phyloP scores from a whole-genome alignment of 2,329 filamentous ascomycete genomes.

The Diaporthe batatas region DNA sequence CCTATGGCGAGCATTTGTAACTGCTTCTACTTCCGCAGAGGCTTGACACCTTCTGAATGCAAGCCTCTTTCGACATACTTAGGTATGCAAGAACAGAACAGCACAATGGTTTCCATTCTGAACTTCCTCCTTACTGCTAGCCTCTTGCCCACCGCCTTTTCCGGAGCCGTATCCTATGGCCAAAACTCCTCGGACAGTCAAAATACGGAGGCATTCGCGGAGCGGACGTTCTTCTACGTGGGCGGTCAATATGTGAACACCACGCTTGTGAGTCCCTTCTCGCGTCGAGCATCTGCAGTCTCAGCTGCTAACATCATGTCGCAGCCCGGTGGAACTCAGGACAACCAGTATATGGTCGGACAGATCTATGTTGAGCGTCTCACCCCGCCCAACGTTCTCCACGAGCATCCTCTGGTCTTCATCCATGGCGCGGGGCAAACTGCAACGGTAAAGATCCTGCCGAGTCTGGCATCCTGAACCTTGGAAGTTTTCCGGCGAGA shows the following conservation, averaged over 20 bases:
- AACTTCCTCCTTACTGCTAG: background rate
- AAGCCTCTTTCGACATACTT: background rate
- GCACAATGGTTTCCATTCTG: background rate
- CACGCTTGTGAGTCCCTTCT: background rate
- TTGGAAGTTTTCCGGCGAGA: too few relatives aligned
- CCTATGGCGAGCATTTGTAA: too few relatives aligned
- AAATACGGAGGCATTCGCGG: background rate
- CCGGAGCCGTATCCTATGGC: background rate
- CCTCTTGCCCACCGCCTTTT: background rate
- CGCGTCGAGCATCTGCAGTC: background rate
- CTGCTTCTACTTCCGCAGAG: background rate
- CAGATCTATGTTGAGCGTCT: slow-evolving; percentile 41
- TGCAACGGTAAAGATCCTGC: slow-evolving; percentile 8
- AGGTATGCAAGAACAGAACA: background rate
- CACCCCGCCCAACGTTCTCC: background rate
- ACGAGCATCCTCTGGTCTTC: slow-evolving; percentile 31
- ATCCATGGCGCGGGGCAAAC: slow-evolving; percentile 32
- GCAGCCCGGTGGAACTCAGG: background rate
- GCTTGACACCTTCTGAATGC: background rate
- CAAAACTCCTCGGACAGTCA: background rate
- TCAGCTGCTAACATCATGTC: background rate
- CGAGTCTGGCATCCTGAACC: too few relatives aligned
- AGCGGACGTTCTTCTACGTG: slow-evolving; percentile 13
- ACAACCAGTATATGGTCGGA: slow-evolving; percentile 18
- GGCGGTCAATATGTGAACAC: slow-evolving; percentile 24